These are phyloP conservation scores for Carallia pectinifolia DNA, from an alignment of 345 rosid genomes.

Conservation along the genomic window DNA sequence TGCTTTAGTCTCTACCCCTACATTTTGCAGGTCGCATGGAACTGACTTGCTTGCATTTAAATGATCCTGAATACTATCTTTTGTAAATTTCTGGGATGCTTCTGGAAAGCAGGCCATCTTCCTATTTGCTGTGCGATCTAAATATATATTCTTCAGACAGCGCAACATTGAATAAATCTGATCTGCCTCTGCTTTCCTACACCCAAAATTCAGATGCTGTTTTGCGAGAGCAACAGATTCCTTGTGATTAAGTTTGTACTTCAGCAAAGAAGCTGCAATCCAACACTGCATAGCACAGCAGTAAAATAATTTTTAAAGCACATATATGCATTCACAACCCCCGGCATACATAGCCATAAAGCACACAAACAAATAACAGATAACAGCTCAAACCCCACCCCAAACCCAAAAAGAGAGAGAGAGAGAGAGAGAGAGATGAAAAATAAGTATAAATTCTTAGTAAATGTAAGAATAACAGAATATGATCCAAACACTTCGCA, in stretches of 20 bases:
- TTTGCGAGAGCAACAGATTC: slow-evolving; percentile 69
- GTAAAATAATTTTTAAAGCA: not conserved
- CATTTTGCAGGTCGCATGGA: slow-evolving; percentile 16
- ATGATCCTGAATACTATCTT: slow-evolving; percentile 24
- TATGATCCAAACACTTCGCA: too few species aligned
- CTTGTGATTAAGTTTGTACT: slow-evolving; percentile 56
- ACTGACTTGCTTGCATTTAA: slow-evolving; percentile 24
- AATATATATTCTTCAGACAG: slow-evolving; percentile 59
- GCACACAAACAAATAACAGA: too few species aligned
- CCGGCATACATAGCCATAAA: too few species aligned
- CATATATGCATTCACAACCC: too few species aligned
- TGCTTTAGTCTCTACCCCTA: slow-evolving; percentile 24
- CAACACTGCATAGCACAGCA: slow-evolving; percentile 58
- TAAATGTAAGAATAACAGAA: too few species aligned
- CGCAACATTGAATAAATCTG: slow-evolving; percentile 50
- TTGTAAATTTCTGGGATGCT: slow-evolving; percentile 24
- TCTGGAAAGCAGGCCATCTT: slow-evolving; percentile 28
- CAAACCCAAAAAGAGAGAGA: too few species aligned
- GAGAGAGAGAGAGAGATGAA: too few species aligned
- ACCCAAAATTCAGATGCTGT: slow-evolving; percentile 53
- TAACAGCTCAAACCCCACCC: too few species aligned
- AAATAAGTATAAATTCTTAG: too few species aligned
- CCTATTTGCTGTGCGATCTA: slow-evolving; percentile 30
- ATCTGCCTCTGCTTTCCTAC: slow-evolving; percentile 67
- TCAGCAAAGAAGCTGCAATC: slow-evolving; percentile 71